Evolutionary conservation across 1,139 yeast species (phyloP), one percentile per base, ranked within the genome.

Genomic region (Protomyces macrosporus): DNA sequence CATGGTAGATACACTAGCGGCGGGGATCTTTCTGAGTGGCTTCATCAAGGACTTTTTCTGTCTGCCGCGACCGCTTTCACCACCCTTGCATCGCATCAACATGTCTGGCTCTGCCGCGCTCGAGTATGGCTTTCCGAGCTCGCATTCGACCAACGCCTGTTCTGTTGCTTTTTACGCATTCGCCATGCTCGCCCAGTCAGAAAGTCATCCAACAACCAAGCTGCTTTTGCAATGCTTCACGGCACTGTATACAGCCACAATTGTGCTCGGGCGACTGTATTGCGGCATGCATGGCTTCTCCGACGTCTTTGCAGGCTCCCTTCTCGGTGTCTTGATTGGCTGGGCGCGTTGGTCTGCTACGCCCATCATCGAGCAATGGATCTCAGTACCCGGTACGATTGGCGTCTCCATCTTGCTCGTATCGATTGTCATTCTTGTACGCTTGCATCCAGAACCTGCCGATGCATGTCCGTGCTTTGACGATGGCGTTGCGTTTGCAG

Each of bases 381-480:
- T 68, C 34, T 23, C 63, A 9, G 40, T 42, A 7, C 65, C 64
- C 6, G 56, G 64, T n/a, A 51, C 56, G 9, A 45, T 56, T 16
- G 37, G 51, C n/a, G 70, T 70, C 34, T 82, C 86, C 1, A 57
- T 82, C 0, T 54, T 76, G 0, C 70, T 81, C 5, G 71, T 83
- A 1, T 68, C 75, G 0, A 72, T 81, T 39, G 82, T 84, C 60
- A 71, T 84, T 14, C 69, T 76, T 1, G 76, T 88, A 52, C 85
- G 87, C 71, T 76, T 82, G 57, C 96, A 90, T 74, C 88, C 91
- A 0, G 85, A 84, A 67, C 98, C 98, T 0, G 86, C 88, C 10
- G 98, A 93, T 71, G 88, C 87, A 71, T 93, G 98, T 73, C 98
- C 98, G 0, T 93, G 98, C 73, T 91, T 87, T 73, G 98, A 90